phyloP scores from a whole-genome alignment of 2,329 filamentous ascomycete species.

The Neonectria hederae region DNA sequence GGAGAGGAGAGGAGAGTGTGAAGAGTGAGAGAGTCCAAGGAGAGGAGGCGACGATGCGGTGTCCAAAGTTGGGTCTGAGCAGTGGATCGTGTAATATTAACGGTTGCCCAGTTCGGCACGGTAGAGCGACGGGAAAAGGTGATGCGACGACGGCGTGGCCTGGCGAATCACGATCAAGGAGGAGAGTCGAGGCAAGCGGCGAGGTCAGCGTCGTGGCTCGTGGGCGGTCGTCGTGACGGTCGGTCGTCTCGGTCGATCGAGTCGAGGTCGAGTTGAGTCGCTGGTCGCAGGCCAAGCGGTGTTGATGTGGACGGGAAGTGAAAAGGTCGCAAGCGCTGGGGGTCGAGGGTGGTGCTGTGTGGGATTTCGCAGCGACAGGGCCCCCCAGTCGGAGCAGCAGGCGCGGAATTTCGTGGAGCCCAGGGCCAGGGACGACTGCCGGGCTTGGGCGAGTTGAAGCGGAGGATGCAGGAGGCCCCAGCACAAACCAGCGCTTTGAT shows the following conservation, averaged over 20 bases:
- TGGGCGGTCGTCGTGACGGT: slow-evolving; percentile 27
- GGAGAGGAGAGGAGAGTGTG: background rate
- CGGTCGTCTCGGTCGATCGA: slow-evolving; percentile 17
- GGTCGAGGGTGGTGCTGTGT: slow-evolving; percentile 41
- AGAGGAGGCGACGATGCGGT: slow-evolving; percentile 18
- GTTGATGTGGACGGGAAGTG: slow-evolving; percentile 39
- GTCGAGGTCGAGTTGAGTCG: slow-evolving; percentile 20
- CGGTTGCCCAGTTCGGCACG: slow-evolving; percentile 16
- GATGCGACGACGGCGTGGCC: slow-evolving; percentile 13
- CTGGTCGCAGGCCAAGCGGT: slow-evolving; percentile 39
- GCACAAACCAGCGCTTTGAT: slow-evolving; percentile 15
- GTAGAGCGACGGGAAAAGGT: slow-evolving; percentile 15
- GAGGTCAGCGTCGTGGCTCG: slow-evolving; percentile 21
- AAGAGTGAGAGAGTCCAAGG: slow-evolving; percentile 2
- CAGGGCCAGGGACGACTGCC: slow-evolving; percentile 42
- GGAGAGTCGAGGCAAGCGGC: slow-evolving; percentile 14
- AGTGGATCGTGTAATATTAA: slow-evolving; percentile 30
- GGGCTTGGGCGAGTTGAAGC: slow-evolving; percentile 37
- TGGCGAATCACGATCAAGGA: slow-evolving; percentile 36
- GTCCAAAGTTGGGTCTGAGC: slow-evolving; percentile 25
- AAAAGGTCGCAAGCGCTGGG: slow-evolving; percentile 45
- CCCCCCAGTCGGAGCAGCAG: slow-evolving; percentile 32
- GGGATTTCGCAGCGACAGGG: slow-evolving; percentile 40
- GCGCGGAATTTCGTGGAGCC: slow-evolving; percentile 36
- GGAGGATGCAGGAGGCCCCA: slow-evolving; percentile 26